Conservation (phyloP, 345 rosid species). For the Hibiscus trionum region DNA sequence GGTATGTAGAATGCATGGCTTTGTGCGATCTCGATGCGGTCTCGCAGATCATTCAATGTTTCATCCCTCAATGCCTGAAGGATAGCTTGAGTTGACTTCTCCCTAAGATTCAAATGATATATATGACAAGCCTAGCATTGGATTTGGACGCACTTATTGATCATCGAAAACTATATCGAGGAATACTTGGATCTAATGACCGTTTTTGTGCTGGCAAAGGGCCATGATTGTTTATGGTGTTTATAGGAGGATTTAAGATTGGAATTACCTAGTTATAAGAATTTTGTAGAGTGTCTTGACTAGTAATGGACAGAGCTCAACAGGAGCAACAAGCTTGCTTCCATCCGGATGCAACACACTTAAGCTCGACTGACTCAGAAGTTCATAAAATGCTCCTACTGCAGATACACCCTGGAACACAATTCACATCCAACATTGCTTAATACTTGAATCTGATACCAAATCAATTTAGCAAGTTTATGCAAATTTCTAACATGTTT, state of each 20-base stretch:
- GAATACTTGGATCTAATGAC: not conserved
- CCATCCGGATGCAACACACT: constrained; percentile 54
- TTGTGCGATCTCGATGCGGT: constrained; percentile 94
- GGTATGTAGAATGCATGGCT: constrained; percentile 92
- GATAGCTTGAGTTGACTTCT: constrained; percentile 62
- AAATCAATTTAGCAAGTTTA: too few species aligned
- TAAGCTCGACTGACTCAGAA: constrained; percentile 56
- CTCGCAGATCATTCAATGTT: constrained; percentile 89
- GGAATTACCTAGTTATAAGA: too few species aligned
- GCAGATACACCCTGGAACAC: constrained; percentile 69
- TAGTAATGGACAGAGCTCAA: constrained; percentile 70
- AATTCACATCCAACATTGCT: not conserved
- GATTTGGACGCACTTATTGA: not conserved
- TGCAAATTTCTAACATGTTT: not conserved
- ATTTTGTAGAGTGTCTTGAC: constrained; percentile 31
- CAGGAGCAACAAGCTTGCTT: constrained; percentile 66
- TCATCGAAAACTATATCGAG: not conserved
- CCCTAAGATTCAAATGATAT: constrained; percentile 38
- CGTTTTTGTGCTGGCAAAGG: not conserved
- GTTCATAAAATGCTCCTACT: constrained; percentile 63
- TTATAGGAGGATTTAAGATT: too few species aligned
- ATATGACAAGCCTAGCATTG: not conserved
- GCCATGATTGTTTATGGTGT: not conserved
- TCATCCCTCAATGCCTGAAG: constrained; percentile 86
- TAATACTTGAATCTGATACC: not conserved